These are phyloP conservation scores for Balakata baccata DNA, from an alignment of 345 rosid genomes.

Conservation along the genomic window DNA sequence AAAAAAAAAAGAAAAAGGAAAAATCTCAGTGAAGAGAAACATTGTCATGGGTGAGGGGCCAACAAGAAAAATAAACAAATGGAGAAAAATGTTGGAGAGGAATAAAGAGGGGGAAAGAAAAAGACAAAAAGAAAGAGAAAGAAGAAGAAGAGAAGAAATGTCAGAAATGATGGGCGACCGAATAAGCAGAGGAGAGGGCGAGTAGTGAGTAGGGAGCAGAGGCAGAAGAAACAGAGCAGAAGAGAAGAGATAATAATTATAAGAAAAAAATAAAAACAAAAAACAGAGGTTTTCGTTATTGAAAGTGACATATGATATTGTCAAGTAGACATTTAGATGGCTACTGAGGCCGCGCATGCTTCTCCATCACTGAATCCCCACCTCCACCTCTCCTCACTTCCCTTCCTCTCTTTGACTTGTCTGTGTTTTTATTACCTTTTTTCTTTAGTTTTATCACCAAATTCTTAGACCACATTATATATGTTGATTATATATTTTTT, in stretches of 20 bases:
- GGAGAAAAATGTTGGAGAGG: background rate
- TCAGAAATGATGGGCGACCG: slow-evolving; percentile 34
- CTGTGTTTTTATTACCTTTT: background rate
- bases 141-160: slow-evolving; percentile 9
- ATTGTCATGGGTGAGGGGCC: no score
- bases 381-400: background rate
- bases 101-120: background rate
- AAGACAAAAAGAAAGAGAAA: slow-evolving; percentile 6
- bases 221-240: background rate
- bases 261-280: background rate
- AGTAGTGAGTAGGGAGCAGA: background rate
- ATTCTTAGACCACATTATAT: no score
- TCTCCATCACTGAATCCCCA: background rate
- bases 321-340: slow-evolving; percentile 29
- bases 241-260: no score
- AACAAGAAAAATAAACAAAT: no score
- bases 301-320: slow-evolving; percentile 30
- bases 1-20: no score
- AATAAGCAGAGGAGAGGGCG: slow-evolving; percentile 11
- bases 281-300: background rate
- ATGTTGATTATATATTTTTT: no score
- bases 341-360: slow-evolving; percentile 30
- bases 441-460: background rate
- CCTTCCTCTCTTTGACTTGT: background rate
- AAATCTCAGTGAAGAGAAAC: background rate